These are phyloP conservation scores for Podospora pseudopauciseta DNA, from an alignment of 495 filamentous ascomycete genomes.

Conservation along the genomic window DNA sequence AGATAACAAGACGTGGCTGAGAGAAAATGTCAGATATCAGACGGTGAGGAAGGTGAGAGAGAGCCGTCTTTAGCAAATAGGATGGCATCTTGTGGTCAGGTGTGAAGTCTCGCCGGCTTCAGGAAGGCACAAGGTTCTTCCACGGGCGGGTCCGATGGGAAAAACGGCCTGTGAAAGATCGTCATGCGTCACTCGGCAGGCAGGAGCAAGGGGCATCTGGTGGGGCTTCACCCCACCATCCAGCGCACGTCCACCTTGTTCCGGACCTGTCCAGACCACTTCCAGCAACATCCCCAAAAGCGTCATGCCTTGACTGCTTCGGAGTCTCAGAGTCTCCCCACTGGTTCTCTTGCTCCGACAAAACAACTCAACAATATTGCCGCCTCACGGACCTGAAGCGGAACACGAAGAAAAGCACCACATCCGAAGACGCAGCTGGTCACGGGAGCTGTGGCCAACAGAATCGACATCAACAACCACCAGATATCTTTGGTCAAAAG, in stretches of 20 bases:
- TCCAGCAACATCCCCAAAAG: neutral
- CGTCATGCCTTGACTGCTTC: neutral
- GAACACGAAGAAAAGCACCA: neutral
- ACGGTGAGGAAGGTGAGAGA: neutral
- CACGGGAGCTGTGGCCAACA: neutral
- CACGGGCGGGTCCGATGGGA: neutral
- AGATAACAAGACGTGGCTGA: neutral
- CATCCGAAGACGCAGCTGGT: neutral
- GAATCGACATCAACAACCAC: neutral
- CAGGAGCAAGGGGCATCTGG: neutral
- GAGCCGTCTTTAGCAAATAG: neutral
- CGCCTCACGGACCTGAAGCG: neutral
- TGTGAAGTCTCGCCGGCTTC: neutral
- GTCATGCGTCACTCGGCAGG: constrained; percentile 10
- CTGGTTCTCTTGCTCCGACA: neutral
- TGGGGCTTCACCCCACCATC: constrained; percentile 7
- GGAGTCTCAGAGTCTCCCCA: neutral
- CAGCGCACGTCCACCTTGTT: neutral
- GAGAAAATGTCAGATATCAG: neutral
- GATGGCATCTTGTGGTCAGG: neutral
- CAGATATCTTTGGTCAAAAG: neutral
- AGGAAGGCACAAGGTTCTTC: neutral
- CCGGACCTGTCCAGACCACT: neutral
- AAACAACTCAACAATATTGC: neutral
- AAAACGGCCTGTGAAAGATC: neutral